phyloP scores from a whole-genome alignment of 2,329 filamentous ascomycete genomes.

The Phoma sp. region DNA sequence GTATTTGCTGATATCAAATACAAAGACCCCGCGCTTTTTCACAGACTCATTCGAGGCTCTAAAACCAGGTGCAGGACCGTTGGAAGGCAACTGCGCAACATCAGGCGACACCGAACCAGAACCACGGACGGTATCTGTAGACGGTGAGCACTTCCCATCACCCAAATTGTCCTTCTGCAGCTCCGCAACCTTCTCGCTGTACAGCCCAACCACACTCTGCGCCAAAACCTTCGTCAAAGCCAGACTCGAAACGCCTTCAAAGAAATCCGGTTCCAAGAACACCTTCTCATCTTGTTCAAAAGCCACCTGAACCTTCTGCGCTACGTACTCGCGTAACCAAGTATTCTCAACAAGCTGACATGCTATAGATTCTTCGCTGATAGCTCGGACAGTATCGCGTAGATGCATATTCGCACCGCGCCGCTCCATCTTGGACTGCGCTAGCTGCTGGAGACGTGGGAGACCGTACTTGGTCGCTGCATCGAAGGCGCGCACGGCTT shows the following conservation, averaged over 20 bases:
- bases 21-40: too few relatives aligned
- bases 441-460: slow-evolving; percentile 1
- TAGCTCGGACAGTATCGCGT: neutral
- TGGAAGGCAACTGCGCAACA: too few relatives aligned
- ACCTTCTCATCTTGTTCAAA: neutral
- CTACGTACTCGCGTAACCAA: slow-evolving; percentile 4
- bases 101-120: too few relatives aligned
- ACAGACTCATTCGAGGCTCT: too few relatives aligned
- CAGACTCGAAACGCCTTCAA: neutral
- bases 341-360: neutral
- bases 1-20: too few relatives aligned
- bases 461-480: neutral
- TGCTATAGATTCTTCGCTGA: neutral
- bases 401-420: neutral
- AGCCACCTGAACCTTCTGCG: neutral
- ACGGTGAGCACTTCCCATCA: too few relatives aligned
- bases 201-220: neutral
- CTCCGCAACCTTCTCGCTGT: neutral
- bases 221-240: slow-evolving; percentile 4
- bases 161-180: too few relatives aligned
- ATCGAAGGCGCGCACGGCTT: neutral
- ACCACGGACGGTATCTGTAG: too few relatives aligned
- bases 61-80: too few relatives aligned
- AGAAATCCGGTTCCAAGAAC: neutral
- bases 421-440: slow-evolving; percentile 2